These are phyloP conservation scores for Aaosphaeria arxii DNA, from an alignment of 2,329 filamentous ascomycete genomes.

Conservation along the genomic window DNA sequence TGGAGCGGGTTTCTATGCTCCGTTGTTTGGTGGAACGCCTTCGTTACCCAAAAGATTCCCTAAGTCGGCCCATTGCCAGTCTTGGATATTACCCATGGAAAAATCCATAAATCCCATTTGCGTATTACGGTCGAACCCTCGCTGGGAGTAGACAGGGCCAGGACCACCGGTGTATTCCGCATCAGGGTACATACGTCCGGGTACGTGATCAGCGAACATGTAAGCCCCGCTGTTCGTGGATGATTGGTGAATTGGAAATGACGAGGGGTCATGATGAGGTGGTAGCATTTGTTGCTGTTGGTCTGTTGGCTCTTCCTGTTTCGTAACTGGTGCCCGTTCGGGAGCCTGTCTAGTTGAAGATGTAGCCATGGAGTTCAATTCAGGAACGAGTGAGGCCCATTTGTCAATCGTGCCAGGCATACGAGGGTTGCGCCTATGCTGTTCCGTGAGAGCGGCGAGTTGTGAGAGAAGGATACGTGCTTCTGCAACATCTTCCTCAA, in stretches of 20 bases:
- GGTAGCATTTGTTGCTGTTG: conserved; percentile 3
- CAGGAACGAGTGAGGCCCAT: conserved; percentile 35
- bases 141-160: conserved; percentile 11
- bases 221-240: conserved; percentile 25
- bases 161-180: conserved; percentile 9
- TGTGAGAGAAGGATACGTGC: conserved; percentile 32
- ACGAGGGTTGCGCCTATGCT: conserved; percentile 28
- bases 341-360: conserved; percentile 12
- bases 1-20: not conserved
- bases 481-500: conserved; percentile 17
- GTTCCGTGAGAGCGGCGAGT: conserved; percentile 32
- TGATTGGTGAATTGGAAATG: conserved; percentile 20
- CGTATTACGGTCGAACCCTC: conserved; percentile 22
- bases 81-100: conserved; percentile 32
- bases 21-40: not conserved
- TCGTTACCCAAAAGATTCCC: conserved; percentile 23
- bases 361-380: conserved; percentile 34
- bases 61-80: conserved; percentile 35
- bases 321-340: not conserved
- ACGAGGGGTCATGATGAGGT: conserved; percentile 7
- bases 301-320: not conserved
- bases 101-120: conserved; percentile 38
- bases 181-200: conserved; percentile 20
- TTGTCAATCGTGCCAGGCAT: conserved; percentile 39
- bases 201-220: conserved; percentile 25